A percentile compares a stretch with the other conserved stretches of the same genome.
These are phyloP conservation scores for Juncus effusus DNA, from an alignment of 176 grass and related monocot species.

Conservation along the genomic window DNA sequence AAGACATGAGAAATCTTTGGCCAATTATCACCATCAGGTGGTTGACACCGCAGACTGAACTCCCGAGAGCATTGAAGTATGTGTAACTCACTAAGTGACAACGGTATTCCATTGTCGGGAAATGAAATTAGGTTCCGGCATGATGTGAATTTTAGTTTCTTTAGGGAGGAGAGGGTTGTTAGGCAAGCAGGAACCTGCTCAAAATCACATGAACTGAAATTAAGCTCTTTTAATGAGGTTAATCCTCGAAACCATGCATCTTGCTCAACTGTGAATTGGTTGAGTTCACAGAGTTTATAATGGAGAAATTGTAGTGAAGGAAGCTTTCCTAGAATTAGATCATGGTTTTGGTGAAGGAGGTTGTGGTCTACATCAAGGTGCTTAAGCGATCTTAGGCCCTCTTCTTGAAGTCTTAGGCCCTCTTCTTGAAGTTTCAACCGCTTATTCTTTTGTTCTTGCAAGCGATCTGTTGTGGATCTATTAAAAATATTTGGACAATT, in stretches of 20 bases:
- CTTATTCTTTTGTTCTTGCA: slow-evolving; percentile 8
- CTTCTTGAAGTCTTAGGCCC: too few species aligned
- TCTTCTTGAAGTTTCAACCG: neutral
- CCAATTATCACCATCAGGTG: neutral
- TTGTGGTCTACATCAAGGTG: neutral
- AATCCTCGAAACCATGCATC: slow-evolving; percentile 19
- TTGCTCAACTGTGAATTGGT: slow-evolving; percentile 8
- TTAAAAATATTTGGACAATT: slow-evolving; percentile 2
- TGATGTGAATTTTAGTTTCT: slow-evolving; percentile 11
- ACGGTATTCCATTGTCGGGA: slow-evolving; percentile 7
- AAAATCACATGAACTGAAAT: neutral
- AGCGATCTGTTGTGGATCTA: neutral
- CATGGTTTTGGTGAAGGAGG: neutral
- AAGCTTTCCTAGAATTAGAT: slow-evolving; percentile 13
- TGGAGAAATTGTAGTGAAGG: slow-evolving; percentile 9
- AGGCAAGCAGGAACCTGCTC: neutral
- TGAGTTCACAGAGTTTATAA: neutral
- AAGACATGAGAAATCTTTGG: slow-evolving; percentile 17
- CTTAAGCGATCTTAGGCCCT: slow-evolving; percentile 19
- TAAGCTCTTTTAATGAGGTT: slow-evolving; percentile 14
- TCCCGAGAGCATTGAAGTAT: neutral
- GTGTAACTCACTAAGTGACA: slow-evolving; percentile 5
- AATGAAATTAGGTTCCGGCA: slow-evolving; percentile 3
- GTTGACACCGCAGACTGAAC: slow-evolving; percentile 12
- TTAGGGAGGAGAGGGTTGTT: neutral